Evolutionary conservation across 2,329 filamentous ascomycete genomes (phyloP), one percentile per base, ranked within the genome.

Genomic region (Sclerotinia spermophila): DNA sequence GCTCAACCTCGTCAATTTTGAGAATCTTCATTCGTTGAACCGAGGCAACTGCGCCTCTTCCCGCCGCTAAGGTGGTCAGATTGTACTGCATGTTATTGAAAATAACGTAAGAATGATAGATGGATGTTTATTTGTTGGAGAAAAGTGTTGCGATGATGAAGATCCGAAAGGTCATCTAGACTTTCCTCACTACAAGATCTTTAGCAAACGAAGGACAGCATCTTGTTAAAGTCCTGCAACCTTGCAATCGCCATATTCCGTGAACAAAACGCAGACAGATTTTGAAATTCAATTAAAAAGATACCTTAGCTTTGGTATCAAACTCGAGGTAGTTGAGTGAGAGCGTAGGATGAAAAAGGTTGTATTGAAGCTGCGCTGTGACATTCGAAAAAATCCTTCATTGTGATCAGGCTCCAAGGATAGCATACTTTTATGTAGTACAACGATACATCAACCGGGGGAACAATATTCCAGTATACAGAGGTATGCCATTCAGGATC

Each of bases 41-140:
- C 33, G 68, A 66, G 59, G 48, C 40, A 56, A 66, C 68, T 69
- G 60, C 68, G 60, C 68, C 68, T 69, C 51, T 69, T 69, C 60
- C 30, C 60, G 68, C 60, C 68, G 59, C 60, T 69, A 69, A 56
- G 19, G 27, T 35, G 8, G 59, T 69, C 27, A 65, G 40, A 58
- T 69, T 62, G 27, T 58, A 33, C 60, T 69, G 59, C 48, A 56
- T 53, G 15, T 53, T 69, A 30, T 42, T 44, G 21, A 45, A 55
- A 30, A 19, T n/a, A 27, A 35, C 21, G 30, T 69, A 69, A 65
- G 68, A 69, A 58, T 58, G 21, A 58, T 33, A 21, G 58, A 38
- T 40, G 30, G 30, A 51, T 40, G 4, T 65, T 27, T 19, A 5
- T 65, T 51, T 5, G 45, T 40, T 51, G 33, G 3, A 53, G 44